These are phyloP conservation scores for Ophiostoma montium DNA, from an alignment of 2,329 filamentous ascomycete species.

Conservation along the genomic window DNA sequence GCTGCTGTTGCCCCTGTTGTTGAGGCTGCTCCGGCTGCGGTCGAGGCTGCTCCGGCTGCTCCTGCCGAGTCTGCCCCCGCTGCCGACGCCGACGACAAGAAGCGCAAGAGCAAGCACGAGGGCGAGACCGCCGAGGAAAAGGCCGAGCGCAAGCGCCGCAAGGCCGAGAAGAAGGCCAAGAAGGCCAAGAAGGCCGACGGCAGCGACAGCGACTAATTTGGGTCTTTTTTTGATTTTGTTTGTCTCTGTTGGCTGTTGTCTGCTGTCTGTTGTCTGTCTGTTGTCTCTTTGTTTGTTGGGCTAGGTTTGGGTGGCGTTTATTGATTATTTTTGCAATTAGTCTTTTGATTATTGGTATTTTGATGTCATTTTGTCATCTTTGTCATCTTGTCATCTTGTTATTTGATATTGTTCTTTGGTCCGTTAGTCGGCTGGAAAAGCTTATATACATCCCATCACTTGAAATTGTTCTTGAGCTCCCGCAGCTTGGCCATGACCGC, in stretches of 20 bases:
- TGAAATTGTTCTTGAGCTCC: conserved; percentile 69
- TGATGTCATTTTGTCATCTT: neutral
- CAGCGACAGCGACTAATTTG: conserved; percentile 14
- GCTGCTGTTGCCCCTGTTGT: conserved; percentile 30
- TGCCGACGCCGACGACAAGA: conserved; percentile 45
- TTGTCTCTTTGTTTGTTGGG: neutral
- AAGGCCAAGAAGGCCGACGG: conserved; percentile 14
- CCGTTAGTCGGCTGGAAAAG: neutral
- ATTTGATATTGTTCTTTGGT: neutral
- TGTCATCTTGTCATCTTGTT: neutral
- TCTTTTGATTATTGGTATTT: no score
- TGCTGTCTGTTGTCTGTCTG: neutral
- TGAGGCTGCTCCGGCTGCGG: conserved; percentile 28
- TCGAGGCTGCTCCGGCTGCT: conserved; percentile 20
- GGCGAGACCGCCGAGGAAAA: conserved; percentile 59
- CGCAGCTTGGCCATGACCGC: conserved; percentile 76
- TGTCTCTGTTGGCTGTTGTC: neutral
- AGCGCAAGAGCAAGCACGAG: conserved; percentile 61
- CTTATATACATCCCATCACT: no score
- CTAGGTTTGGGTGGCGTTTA: no score
- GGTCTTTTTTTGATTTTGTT: neutral
- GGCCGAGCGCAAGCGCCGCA: conserved; percentile 21
- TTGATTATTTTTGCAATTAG: no score
- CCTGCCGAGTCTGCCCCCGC: conserved; percentile 12
- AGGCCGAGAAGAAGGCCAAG: conserved; percentile 21